Percentiles rank a stretch among this genome's conserved stretches.
These are phyloP conservation scores for Pythium apleroticum DNA, from an alignment of 352 stramenopile genomes.

Conservation along the genomic window DNA sequence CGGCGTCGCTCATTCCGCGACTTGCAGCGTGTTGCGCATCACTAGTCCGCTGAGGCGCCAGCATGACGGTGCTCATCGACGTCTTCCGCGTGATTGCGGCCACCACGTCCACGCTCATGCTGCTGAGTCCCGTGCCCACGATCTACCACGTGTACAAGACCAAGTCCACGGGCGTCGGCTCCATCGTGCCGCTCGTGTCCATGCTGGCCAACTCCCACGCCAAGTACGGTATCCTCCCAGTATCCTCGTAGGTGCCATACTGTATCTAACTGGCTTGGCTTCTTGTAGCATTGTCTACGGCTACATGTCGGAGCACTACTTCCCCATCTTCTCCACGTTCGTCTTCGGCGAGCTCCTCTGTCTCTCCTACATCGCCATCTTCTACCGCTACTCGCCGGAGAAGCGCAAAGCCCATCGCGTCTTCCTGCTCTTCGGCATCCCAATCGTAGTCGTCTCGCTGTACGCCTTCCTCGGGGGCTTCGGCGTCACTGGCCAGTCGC, in stretches of 20 bases:
- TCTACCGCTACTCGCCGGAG: constrained; percentile 47
- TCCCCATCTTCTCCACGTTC: constrained; percentile 53
- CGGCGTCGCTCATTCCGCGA: not conserved
- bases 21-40: not conserved
- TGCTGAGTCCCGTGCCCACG: constrained; percentile 40
- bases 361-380: constrained; percentile 49
- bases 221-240: constrained; percentile 10
- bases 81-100: constrained; percentile 35
- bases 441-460: constrained; percentile 34
- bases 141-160: constrained; percentile 36
- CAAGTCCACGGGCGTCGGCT: constrained; percentile 39
- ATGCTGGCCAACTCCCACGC: constrained; percentile 42
- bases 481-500: constrained; percentile 33
- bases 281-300: constrained; percentile 40
- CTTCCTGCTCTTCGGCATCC: constrained; percentile 21
- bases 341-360: constrained; percentile 40
- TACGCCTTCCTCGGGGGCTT: constrained; percentile 45
- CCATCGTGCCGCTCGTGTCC: constrained; percentile 50
- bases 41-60: not conserved
- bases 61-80: constrained; percentile 39
- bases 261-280: not conserved
- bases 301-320: constrained; percentile 45
- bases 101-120: constrained; percentile 36
- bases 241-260: too few species aligned
- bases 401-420: constrained; percentile 40